Evolutionary conservation across 2,329 filamentous ascomycete species (phyloP), one percentile per base, ranked within the genome.

Genomic region (Colletotrichum salicis): DNA sequence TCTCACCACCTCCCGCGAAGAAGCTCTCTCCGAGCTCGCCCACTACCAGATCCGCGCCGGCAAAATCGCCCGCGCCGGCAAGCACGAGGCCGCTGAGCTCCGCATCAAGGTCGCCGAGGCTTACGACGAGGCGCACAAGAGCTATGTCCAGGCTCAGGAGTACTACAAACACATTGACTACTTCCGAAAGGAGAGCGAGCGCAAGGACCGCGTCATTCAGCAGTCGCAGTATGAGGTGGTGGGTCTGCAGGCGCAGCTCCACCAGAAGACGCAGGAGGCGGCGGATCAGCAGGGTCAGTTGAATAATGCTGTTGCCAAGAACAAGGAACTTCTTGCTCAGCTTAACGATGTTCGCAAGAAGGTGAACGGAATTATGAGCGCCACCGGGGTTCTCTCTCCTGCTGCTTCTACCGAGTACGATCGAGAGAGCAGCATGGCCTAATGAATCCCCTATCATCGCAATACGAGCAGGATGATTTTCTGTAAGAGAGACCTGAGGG

Each of bases 371-470:
- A 48, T 22, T 22, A 4, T 48, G 8, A 48, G 19, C 5, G 8
- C 41, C 8, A n/a, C 41, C 15, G 41, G 1, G 2, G 41, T 22
- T 48, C 19, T 10, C 8, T 48, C 41, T 1, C 15, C 37, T 41
- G 15, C 37, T 41, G 13, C 6, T 7, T 41, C 37, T 5, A 41
- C 19, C 2, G 13, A 7, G 6, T 41, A 41, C 13, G 37, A 41
- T 41, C 37, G 13, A 15, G 37, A 41, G 37, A 5, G 6, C 5
- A 41, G 15, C 37, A 41, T 41, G 37, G 19, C 13, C 2, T 15
- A 41, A 41, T 15, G 15, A 0, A n/a, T 10, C 0, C 0, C n/a
- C 11, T 2, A 8, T 48, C 41, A 10, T n/a, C 2, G 27, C 0
- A 11, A 48, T n/a, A 19, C 7, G 41, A 48, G 15, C 1, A n/a